Base-by-base conservation (phyloP, 1,284 basidiomycete species). In the Amylostereum chailletii region DNA sequence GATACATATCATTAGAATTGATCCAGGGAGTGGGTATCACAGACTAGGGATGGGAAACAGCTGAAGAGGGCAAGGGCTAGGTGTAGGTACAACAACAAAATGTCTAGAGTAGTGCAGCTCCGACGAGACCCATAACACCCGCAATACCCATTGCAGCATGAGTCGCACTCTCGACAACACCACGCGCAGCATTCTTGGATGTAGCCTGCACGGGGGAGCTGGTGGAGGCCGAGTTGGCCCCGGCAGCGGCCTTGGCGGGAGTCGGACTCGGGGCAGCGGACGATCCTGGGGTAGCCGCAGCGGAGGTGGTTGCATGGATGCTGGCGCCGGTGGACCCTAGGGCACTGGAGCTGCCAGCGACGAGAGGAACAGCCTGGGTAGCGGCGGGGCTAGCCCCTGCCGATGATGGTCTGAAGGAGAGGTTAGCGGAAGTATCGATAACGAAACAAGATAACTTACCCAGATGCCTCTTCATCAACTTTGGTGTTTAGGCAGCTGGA, bases 61-160 rank as follows among this genome's bases (percentile, higher is more conserved):
- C 19, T 19, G 19, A 19, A 19, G 19, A 19, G 19, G 19, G 19
- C 19, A 19, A 19, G 19, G 19, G 19, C 19, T 19, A 19, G 19
- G 19, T 19, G 19, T 19, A 19, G 19, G 19, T 19, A 19, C 19
- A 19, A 19, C 19, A 19, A 19, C 19, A 19, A 19, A 19, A 19
- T 19, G 19, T 19, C 19, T 19, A 77, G 51, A 77, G 65, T 31
- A 77, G 63, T 31, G 65, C 69, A 48, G 72, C 71, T 38, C 77
- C 76, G 52, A 76, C 57, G 40, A 77, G 57, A 45, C 76, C 75
- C 61, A 78, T 62, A 40, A 75, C 30, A 46, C 67, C 70, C 39
- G 72, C 74, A 40, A 77, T 55, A 34, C 72, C 69, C 53, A 70
- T 61, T 1, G 66, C 56, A 27, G 66, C 55, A 27, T 62, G 53